Evolutionary conservation across 2,329 filamentous ascomycete species (phyloP), one percentile per base, ranked within the genome.

Genomic region (Fusarium poae): DNA sequence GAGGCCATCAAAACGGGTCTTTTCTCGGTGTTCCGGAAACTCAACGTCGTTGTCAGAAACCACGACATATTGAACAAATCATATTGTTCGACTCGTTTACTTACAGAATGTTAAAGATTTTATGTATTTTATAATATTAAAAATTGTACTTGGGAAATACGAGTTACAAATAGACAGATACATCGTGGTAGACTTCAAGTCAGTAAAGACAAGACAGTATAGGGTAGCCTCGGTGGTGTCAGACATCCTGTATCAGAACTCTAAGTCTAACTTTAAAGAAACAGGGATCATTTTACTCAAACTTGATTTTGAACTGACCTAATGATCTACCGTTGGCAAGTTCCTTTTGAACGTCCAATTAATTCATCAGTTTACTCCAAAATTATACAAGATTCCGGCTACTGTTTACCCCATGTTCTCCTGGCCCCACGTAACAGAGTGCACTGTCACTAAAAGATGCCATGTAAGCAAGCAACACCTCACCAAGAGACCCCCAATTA

Each of bases 401-500:
- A 39, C 34, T 20, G 8, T 40, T 29, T 40, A 40, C 48, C 48
- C 48, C 48, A 51, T 51, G 48, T 40, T 40, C 48, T 21, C 20
- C 23, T 39, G 23, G 48, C 48, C 48, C 48, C 48, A 51, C 34
- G 48, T 51, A 27, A 34, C 8, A 51, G 23, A 25, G 34, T 29
- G 48, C 48, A 27, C 34, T 29, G 46, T 50, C 15, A 32, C 20
- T 34, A 34, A 13, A 39, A 50, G 32, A 20, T 50, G 18, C 46
- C 46, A 50, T 50, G 46, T 50, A 50, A 50, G 32, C 46, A 50
- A 18, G 16, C 16, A 29, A 29, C 32, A n/a, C 32, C n/a, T 51
- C 23, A 51, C 48, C 48, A 23, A 40, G 29, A 39, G 35, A 9
- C n/a, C 34, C 23, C 48, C 23, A 50, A 40, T 40, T 51, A 40